These are phyloP conservation scores for Ceratobasidium sp. DNA, from an alignment of 1,284 basidiomycete species.

Conservation along the genomic window DNA sequence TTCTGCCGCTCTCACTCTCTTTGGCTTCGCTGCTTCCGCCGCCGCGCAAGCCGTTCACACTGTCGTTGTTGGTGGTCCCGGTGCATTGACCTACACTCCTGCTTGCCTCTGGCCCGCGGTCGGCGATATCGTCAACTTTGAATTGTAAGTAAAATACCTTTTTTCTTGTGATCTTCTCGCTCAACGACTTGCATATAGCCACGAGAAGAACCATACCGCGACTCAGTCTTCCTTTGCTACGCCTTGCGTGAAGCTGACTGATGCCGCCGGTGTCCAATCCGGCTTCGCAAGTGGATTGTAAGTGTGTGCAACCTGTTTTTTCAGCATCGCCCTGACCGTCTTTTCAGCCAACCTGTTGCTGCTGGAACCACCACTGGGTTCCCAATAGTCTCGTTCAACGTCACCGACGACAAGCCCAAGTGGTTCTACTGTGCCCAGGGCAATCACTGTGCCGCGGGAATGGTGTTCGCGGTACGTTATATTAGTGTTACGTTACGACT, in stretches of 20 bases:
- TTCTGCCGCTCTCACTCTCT: constrained; percentile 42
- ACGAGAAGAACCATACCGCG: constrained; percentile 50
- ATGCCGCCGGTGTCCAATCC: constrained; percentile 36
- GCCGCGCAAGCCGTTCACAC: constrained; percentile 39
- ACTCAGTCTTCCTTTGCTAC: constrained; percentile 52
- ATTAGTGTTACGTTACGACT: neutral
- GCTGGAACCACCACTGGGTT: constrained; percentile 44
- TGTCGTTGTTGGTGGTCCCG: constrained; percentile 45
- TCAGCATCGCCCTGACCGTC: neutral
- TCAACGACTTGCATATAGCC: constrained; percentile 43
- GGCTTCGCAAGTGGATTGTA: constrained; percentile 44
- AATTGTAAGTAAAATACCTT: constrained; percentile 12
- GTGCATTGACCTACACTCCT: constrained; percentile 44
- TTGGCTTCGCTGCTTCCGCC: constrained; percentile 39
- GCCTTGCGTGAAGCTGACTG: constrained; percentile 47
- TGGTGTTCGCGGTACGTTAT: constrained; percentile 51
- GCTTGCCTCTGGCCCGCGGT: constrained; percentile 30
- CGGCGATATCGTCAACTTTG: constrained; percentile 34
- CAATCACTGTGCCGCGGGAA: constrained; percentile 49
- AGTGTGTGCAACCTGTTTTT: constrained; percentile 7
- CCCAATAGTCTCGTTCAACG: constrained; percentile 49
- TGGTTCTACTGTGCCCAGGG: constrained; percentile 52
- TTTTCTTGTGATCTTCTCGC: constrained; percentile 24
- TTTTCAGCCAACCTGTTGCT: constrained; percentile 44
- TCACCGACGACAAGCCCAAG: constrained; percentile 50